Conservation (phyloP, 2,329 filamentous ascomycete genomes). For the Scedosporium boydii region DNA sequence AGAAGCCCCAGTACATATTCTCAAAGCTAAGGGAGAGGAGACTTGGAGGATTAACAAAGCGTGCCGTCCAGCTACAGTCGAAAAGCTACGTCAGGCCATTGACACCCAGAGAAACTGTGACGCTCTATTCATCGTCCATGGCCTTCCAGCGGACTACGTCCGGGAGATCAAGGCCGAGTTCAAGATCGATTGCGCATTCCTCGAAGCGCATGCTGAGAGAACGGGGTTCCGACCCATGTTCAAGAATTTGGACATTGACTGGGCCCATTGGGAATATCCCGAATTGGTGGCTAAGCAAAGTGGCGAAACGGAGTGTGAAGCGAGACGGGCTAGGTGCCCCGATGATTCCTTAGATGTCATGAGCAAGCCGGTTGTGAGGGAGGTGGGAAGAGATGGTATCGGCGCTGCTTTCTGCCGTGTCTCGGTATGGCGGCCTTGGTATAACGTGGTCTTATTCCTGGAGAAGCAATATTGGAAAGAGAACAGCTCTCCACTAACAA, state of each 20-base stretch:
- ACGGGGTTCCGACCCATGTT: neutral
- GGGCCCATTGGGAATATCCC: conserved; percentile 1
- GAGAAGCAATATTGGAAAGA: neutral
- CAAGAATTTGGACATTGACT: neutral
- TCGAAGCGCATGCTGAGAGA: neutral
- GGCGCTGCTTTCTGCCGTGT: neutral
- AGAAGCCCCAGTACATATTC: no score
- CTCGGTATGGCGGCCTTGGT: neutral
- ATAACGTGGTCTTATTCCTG: neutral
- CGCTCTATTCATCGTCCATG: neutral
- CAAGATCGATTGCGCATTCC: neutral
- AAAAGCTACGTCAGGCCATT: neutral
- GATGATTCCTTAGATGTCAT: neutral
- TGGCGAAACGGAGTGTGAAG: neutral
- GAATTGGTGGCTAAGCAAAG: neutral
- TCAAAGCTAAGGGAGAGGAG: no score
- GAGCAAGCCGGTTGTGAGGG: neutral
- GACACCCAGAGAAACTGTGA: neutral
- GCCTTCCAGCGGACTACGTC: neutral
- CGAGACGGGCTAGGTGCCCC: no score
- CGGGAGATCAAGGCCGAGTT: neutral
- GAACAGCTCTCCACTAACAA: neutral
- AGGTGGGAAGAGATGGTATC: neutral
- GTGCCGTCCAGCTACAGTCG: neutral
- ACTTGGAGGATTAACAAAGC: neutral